Evolutionary conservation across 2,329 filamentous ascomycete species (phyloP).

Genomic region (Albifimbria verrucaria): DNA sequence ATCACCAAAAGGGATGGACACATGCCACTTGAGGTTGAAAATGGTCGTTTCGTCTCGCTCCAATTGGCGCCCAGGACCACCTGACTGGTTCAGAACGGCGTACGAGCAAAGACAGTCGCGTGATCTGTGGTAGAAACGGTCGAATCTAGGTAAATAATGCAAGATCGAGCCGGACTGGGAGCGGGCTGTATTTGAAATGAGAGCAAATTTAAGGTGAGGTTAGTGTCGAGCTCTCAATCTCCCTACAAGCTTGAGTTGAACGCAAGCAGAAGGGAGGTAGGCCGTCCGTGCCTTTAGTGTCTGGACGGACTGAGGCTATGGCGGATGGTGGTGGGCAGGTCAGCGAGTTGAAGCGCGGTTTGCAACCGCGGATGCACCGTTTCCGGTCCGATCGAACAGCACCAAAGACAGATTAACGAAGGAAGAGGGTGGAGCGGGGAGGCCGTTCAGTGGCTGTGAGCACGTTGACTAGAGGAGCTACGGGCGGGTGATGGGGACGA

Average conservation of each 20-base stretch:
- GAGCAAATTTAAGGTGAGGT: no score
- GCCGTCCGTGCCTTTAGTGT: not conserved
- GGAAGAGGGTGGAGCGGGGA: not conserved
- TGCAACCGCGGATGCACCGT: not conserved
- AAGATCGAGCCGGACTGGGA: no score
- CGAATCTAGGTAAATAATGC: no score
- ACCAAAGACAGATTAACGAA: not conserved
- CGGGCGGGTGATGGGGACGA: no score
- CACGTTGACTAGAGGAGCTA: no score
- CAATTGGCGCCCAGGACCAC: no score
- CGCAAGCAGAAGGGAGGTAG: not conserved
- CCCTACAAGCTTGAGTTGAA: no score
- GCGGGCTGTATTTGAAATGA: no score
- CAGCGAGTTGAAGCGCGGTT: not conserved
- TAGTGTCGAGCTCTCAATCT: no score
- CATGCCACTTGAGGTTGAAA: not conserved
- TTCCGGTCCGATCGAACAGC: not conserved
- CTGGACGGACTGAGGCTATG: not conserved
- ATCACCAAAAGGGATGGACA: not conserved
- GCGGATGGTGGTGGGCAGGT: not conserved
- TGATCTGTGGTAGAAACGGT: no score
- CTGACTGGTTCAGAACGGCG: no score
- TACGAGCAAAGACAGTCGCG: no score
- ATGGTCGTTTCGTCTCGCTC: not conserved
- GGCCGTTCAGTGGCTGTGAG: not conserved